phyloP scores from a whole-genome alignment of 2,329 filamentous ascomycete species.

The Verticillium dahliae region DNA sequence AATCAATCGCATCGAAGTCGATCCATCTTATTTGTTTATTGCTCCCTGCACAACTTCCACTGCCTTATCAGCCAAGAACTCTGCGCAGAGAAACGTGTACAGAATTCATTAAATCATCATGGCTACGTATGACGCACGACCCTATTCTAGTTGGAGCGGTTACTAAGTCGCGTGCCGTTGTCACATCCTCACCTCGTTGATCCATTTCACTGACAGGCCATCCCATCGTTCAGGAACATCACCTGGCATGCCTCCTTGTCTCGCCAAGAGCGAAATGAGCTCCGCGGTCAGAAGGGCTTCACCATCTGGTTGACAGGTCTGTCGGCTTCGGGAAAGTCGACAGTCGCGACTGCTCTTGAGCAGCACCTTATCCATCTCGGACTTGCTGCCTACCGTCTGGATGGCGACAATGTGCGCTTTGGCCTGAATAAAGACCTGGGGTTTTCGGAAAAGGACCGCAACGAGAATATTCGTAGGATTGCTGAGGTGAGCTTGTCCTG shows the following conservation, averaged over 20 bases:
- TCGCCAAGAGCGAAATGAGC: conserved; percentile 65
- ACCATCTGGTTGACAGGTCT: conserved; percentile 98
- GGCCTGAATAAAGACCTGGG: conserved; percentile 97
- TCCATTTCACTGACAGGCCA: background rate
- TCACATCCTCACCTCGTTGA: background rate
- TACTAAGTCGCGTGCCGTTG: background rate
- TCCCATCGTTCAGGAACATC: conserved; percentile 61
- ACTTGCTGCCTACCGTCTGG: conserved; percentile 81
- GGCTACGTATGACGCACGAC: conserved; percentile 1
- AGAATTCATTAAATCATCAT: background rate
- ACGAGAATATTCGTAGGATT: conserved; percentile 96
- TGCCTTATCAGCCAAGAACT: background rate
- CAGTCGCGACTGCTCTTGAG: conserved; percentile 92
- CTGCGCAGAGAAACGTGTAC: too few relatives aligned
- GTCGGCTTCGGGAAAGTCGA: conserved; percentile 94
- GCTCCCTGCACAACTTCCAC: background rate
- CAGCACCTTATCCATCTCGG: conserved; percentile 88
- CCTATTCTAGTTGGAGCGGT: background rate
- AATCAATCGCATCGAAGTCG: too few relatives aligned
- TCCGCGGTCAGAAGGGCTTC: conserved; percentile 79
- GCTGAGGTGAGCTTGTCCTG: conserved; percentile 53
- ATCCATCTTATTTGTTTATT: too few relatives aligned
- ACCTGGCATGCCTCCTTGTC: conserved; percentile 83
- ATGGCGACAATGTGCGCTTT: conserved; percentile 98
- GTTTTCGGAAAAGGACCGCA: conserved; percentile 86